Conservation (phyloP, 257 asterid species). For the Primulina tabacum region DNA sequence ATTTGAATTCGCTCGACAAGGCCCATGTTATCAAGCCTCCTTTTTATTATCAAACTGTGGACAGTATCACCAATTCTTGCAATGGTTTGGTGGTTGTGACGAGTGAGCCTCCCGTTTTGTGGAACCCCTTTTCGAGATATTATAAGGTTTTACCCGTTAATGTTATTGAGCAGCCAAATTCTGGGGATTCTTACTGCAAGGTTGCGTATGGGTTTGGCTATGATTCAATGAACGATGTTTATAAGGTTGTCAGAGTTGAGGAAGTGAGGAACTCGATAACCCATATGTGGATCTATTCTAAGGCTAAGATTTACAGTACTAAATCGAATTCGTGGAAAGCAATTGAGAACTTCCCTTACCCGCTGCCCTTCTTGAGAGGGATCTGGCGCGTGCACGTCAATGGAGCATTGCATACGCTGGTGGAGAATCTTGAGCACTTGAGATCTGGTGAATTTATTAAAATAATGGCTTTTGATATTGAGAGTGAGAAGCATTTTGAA, state of each 20-base stretch:
- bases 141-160: conserved; percentile 37
- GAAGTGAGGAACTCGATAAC: conserved; percentile 36
- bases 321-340: conserved; percentile 47
- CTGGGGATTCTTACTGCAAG: conserved; percentile 26
- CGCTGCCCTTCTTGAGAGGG: conserved; percentile 38
- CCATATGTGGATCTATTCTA: conserved; percentile 36
- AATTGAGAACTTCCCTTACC: conserved; percentile 35
- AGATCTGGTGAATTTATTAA: neutral
- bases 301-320: conserved; percentile 37
- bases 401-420: conserved; percentile 44
- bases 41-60: conserved; percentile 37
- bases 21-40: conserved; percentile 38
- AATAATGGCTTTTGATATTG: conserved; percentile 41
- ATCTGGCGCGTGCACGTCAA: conserved; percentile 43
- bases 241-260: conserved; percentile 45
- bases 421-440: conserved; percentile 13
- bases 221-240: conserved; percentile 45
- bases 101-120: conserved; percentile 45
- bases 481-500: conserved; percentile 32
- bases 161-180: conserved; percentile 18
- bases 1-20: conserved; percentile 28
- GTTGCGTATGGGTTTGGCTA: conserved; percentile 51
- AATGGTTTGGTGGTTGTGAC: conserved; percentile 41
- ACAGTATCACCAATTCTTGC: conserved; percentile 41
- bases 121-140: conserved; percentile 49